Base-by-base conservation (phyloP, 83 land plant species). In the Larix sibirica region DNA sequence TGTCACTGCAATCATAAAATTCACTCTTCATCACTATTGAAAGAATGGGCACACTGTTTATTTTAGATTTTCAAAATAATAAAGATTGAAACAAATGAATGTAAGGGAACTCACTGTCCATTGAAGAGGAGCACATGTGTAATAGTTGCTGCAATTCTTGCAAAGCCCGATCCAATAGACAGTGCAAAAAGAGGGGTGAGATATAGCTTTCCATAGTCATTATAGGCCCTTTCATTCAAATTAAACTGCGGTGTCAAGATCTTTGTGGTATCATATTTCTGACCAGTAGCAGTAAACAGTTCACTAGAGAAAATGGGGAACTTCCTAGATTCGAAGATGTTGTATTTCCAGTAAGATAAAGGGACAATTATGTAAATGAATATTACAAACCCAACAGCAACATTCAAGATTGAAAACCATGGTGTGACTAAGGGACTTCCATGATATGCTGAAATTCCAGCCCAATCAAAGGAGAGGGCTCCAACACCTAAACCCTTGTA, bases 351-450 rank as follows among this genome's bases (percentile, higher is more conserved):
- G 85, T 96, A 96, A 0, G 90, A 59, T 9, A 90, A 26, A 0
- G 99, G 99, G 10, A 86, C 81, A 20, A 93, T 76, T 54, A 96
- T 79, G 78, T 95, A 96, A 83, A 89, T 87, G 62, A 89, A 17
- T 0, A 94, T 12, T 0, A 85, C 18, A 83, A 90, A 96, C 4
- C 98, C 95, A 67, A 67, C 89, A 20, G 88, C 92, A 16, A 96
- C 80, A 80, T 96, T 96, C 36, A 85, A 94, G 58, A 88, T 94
- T 18, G 98, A 91, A 79, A 91, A 91, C 94, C 94, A 94, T n/a
- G 98, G 98, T 75, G 93, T 94, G 12, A 91, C 98, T 14, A 96
- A 90, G 31, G 98, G 98, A 81, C 98, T 96, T 17, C 91, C 90
- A 21, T 94, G 97, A 85, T 86, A 96, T 2, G 95, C 81, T 1